Conservation (phyloP, 208 protist genomes). For the Leishmania braziliensis region DNA sequence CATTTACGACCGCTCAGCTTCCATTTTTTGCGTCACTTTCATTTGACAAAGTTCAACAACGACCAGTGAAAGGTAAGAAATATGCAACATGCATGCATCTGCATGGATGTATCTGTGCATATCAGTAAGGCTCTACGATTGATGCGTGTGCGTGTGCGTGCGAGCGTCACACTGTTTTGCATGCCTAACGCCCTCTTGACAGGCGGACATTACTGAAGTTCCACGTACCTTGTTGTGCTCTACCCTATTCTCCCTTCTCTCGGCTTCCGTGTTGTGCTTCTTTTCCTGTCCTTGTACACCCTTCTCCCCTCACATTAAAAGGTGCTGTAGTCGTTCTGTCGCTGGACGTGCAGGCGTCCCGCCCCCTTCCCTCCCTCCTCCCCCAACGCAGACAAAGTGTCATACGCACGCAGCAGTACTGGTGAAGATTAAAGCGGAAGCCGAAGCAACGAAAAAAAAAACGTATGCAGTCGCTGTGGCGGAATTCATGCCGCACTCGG, state of each 20-base stretch:
- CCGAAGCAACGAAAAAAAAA: background rate
- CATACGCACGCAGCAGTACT: background rate
- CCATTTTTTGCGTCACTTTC: background rate
- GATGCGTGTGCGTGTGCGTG: background rate
- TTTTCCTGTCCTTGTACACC: background rate
- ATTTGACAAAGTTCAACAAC: background rate
- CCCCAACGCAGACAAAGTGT: background rate
- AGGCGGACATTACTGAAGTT: background rate
- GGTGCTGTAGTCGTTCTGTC: background rate
- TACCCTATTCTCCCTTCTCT: background rate
- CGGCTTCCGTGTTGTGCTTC: background rate
- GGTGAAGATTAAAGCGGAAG: background rate
- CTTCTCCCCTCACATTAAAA: background rate
- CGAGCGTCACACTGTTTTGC: background rate
- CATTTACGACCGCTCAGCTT: background rate
- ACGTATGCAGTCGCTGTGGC: background rate
- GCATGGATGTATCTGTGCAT: background rate
- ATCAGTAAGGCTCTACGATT: background rate
- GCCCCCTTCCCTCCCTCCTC: no score
- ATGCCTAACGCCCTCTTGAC: background rate
- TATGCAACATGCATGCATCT: background rate
- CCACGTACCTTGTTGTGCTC: background rate
- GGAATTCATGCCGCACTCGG: background rate
- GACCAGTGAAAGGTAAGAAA: background rate
- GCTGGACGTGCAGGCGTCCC: background rate